Base-by-base conservation (phyloP, 1,284 basidiomycete species). In the Stygiomarasmius scandens region DNA sequence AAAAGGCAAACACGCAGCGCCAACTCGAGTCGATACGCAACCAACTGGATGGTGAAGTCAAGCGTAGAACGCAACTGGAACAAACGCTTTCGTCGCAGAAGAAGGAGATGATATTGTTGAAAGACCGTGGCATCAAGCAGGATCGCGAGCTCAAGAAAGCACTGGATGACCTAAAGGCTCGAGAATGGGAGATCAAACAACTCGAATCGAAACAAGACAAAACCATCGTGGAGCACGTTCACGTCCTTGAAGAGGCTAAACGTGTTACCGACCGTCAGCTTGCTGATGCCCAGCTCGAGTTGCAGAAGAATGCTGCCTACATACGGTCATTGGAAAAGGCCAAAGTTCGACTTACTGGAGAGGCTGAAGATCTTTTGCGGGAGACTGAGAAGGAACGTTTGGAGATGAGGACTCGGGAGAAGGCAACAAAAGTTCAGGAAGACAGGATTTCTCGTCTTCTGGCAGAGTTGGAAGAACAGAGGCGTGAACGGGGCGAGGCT, bases 141-240 rank as follows among this genome's bases (percentile, higher is more conserved):
- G 92, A 96, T 63, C 83, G 86, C 16, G 94, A 95, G 32, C 79
- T 96, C 46, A 89, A 90, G 64, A 89, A 91, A 63, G 85, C 89
- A 8, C 78, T 92, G 9, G 81, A 84, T 5, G 92, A 96, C 61
- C 77, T 96, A 54, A 92, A 93, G 67, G 81, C 81, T 47, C 86
- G 90, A 36, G 92, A 98, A 67, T 91, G 89, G 82, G 93, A 96
- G 59, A 83, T 94, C 60, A 90, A 88, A 60, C 89, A 95, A 58
- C 76, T 96, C 14, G 89, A 93, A 58, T 90, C 90, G 6, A 86
- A 87, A 69, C 93, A 96, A 72, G 95, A 98, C 79, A 98, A 96
- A 80, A 98, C 95, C 12, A 97, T 98, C 58, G 95, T 99, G 49
- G 96, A 99, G 74, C 97, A 99, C 68, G 95, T 99, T 20, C 92